Conservation (phyloP, 2,329 filamentous ascomycete species). For the Penicillium palitans region DNA sequence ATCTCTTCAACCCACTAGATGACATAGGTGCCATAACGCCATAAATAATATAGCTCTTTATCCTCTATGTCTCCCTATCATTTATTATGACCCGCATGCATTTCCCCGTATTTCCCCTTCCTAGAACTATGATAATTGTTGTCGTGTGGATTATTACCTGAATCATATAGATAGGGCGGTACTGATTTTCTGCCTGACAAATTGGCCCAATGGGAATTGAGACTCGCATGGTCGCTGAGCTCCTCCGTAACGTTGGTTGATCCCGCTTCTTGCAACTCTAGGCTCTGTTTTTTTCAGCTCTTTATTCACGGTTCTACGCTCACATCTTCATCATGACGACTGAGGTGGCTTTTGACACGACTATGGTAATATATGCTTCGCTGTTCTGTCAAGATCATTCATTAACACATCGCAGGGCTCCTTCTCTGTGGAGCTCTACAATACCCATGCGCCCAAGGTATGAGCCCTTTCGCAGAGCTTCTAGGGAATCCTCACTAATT, state of each 20-base stretch:
- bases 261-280: slow-evolving; percentile 9
- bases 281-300: not conserved
- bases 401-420: slow-evolving; percentile 61
- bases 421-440: slow-evolving; percentile 88
- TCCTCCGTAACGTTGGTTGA: not conserved
- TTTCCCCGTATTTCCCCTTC: not conserved
- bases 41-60: not conserved
- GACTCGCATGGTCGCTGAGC: not conserved
- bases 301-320: not conserved
- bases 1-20: not conserved
- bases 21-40: not conserved
- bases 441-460: slow-evolving; percentile 74
- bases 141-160: not conserved
- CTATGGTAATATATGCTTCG: slow-evolving; percentile 62
- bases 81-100: not conserved
- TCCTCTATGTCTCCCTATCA: not conserved
- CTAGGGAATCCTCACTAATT: slow-evolving; percentile 17
- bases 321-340: slow-evolving; percentile 62
- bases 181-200: not conserved
- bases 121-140: not conserved
- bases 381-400: not conserved
- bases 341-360: slow-evolving; percentile 77
- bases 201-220: not conserved
- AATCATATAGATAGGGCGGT: not conserved
- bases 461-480: slow-evolving; percentile 4